Evolutionary conservation across 2,329 filamentous ascomycete genomes (phyloP).

Genomic region (Acrodontium crateriforme): DNA sequence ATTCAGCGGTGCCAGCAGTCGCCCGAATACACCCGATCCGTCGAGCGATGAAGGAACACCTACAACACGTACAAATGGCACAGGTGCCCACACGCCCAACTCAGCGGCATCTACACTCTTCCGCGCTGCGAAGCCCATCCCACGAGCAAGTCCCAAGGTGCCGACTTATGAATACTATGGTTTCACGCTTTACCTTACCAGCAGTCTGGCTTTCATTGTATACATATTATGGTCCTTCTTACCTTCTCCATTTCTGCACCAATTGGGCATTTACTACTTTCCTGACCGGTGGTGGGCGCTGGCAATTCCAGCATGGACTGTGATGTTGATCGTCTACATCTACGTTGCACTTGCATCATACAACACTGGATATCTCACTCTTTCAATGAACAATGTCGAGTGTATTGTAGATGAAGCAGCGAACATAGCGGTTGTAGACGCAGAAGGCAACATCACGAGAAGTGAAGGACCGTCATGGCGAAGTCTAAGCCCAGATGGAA

Average conservation of each 20-base stretch:
- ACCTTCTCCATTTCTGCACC: conserved; percentile 80
- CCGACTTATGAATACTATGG: conserved; percentile 99
- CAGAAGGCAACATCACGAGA: conserved; percentile 44
- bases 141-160: conserved; percentile 78
- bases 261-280: conserved; percentile 90
- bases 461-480: conserved; percentile 17
- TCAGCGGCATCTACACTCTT: conserved; percentile 47
- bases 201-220: conserved; percentile 62
- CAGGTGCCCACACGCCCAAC: conserved; percentile 29
- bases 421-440: conserved; percentile 70
- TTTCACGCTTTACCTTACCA: conserved; percentile 90
- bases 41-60: conserved; percentile 59
- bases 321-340: conserved; percentile 80
- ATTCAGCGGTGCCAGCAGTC: conserved; percentile 54
- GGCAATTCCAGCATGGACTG: conserved; percentile 78
- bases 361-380: conserved; percentile 77
- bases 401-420: conserved; percentile 85
- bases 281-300: conserved; percentile 97
- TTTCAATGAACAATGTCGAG: conserved; percentile 66
- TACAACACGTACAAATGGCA: conserved; percentile 14
- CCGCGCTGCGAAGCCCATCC: conserved; percentile 49
- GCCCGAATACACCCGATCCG: conserved; percentile 85
- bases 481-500: conserved; percentile 6
- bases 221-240: conserved; percentile 78
- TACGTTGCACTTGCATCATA: conserved; percentile 86